A percentile compares a stretch with the other conserved stretches of the same genome.
Conservation (phyloP, 1,284 basidiomycete genomes). For the Moniliophthora roreri region DNA sequence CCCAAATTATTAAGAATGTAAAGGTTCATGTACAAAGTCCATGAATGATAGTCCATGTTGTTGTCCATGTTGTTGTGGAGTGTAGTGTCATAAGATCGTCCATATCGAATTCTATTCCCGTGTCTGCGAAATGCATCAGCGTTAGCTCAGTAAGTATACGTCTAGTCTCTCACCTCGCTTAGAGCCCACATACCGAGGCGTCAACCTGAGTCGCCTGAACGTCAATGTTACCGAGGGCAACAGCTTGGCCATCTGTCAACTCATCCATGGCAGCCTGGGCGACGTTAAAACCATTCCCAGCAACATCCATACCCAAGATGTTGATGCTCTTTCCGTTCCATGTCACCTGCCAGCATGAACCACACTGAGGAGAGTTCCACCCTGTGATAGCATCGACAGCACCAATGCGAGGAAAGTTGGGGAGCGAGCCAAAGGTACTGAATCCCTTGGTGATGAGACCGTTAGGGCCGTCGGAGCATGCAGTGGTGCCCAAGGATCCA, state of each 20-base stretch:
- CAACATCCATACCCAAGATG: constrained; percentile 40
- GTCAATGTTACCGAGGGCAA: constrained; percentile 34
- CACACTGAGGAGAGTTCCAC: constrained; percentile 41
- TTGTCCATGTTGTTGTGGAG: too few species aligned
- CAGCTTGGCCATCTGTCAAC: constrained; percentile 39
- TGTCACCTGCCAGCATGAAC: constrained; percentile 44
- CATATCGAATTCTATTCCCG: too few species aligned
- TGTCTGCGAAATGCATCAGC: too few species aligned
- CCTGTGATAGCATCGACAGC: constrained; percentile 38
- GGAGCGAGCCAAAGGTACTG: constrained; percentile 45
- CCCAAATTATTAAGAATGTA: too few species aligned
- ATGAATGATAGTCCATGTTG: too few species aligned
- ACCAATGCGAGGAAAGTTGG: constrained; percentile 49
- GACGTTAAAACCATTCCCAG: constrained; percentile 40
- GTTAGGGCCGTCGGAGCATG: constrained; percentile 49
- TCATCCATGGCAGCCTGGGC: constrained; percentile 38
- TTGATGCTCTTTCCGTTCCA: constrained; percentile 33
- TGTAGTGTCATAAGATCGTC: too few species aligned
- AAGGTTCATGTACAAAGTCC: too few species aligned
- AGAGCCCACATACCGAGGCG: constrained; percentile 34
- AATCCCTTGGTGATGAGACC: constrained; percentile 44
- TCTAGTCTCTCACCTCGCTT: too few species aligned
- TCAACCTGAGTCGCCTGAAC: constrained; percentile 34
- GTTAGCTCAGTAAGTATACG: too few species aligned
- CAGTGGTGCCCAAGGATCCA: constrained; percentile 33